Evolutionary conservation across 2,329 filamentous ascomycete genomes (phyloP).

Genomic region (Pseudogymnoascus sp.): DNA sequence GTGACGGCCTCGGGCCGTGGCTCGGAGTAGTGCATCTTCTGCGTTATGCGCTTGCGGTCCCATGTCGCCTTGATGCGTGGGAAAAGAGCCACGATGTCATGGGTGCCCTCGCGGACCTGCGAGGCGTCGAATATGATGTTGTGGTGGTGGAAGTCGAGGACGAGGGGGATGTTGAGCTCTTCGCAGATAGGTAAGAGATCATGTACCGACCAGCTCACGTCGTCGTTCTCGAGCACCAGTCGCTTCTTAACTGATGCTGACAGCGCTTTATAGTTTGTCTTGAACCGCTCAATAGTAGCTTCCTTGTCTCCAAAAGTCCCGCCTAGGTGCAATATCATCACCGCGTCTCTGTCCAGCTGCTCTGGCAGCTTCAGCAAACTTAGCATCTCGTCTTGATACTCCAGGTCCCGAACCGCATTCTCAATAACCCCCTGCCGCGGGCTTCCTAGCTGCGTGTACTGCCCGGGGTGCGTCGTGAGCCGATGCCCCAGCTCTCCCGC

Average conservation of each 20-base stretch:
- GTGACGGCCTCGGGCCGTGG: constrained; percentile 70
- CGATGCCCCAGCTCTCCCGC: constrained; percentile 74
- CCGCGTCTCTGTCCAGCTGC: constrained; percentile 74
- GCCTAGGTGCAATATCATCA: constrained; percentile 93
- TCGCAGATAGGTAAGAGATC: constrained; percentile 85
- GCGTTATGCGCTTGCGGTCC: constrained; percentile 73
- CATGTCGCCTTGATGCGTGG: constrained; percentile 77
- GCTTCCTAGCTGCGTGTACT: constrained; percentile 85
- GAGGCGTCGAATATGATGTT: constrained; percentile 79
- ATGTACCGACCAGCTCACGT: constrained; percentile 87
- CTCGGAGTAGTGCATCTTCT: constrained; percentile 97
- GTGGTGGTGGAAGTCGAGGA: constrained; percentile 91
- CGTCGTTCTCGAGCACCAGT: constrained; percentile 88
- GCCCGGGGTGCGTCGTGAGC: constrained; percentile 83
- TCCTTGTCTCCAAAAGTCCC: constrained; percentile 82
- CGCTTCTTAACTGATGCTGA: constrained; percentile 67
- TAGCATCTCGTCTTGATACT: constrained; percentile 83
- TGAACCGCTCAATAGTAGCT: constrained; percentile 70
- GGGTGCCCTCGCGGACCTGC: constrained; percentile 72
- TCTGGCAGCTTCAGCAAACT: constrained; percentile 66
- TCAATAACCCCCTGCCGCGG: constrained; percentile 69
- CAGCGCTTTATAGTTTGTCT: constrained; percentile 61
- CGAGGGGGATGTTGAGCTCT: constrained; percentile 86
- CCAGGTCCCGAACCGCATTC: constrained; percentile 71
- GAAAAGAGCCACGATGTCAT: constrained; percentile 68